Percentiles rank a stretch among this genome's conserved stretches.
phyloP scores from a whole-genome alignment of 345 rosid species.

The Salix caprea region DNA sequence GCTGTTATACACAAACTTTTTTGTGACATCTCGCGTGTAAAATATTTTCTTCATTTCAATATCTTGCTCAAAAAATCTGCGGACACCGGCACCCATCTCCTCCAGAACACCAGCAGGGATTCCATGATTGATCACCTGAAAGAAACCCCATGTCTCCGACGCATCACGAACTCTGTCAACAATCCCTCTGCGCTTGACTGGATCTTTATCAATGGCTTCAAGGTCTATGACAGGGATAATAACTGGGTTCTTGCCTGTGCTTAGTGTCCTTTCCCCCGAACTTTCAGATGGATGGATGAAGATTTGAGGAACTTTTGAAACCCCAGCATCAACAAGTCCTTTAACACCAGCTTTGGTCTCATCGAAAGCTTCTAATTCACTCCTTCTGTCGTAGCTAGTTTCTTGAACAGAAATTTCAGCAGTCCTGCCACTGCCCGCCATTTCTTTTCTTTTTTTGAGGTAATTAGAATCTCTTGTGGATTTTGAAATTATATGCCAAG shows the following conservation, averaged over 20 bases:
- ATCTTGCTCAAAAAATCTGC: conserved; percentile 19
- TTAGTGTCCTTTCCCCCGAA: background rate
- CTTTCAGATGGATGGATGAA: conserved; percentile 2
- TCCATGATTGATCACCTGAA: conserved; percentile 19
- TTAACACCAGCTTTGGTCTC: conserved; percentile 19
- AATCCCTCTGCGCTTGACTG: conserved; percentile 3
- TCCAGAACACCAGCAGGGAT: conserved; percentile 8
- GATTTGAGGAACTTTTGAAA: conserved; percentile 11
- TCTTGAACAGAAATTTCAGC: background rate
- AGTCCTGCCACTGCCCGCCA: background rate
- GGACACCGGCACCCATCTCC: conserved; percentile 5
- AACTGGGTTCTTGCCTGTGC: background rate
- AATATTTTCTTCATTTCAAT: conserved; percentile 12
- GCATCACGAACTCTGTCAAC: conserved; percentile 15
- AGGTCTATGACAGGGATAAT: conserved; percentile 14
- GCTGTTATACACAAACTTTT: conserved; percentile 14
- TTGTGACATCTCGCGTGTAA: conserved; percentile 3
- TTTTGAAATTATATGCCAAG: background rate
- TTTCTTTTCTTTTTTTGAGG: background rate
- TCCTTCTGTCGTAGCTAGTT: background rate
- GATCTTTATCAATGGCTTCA: conserved; percentile 7
- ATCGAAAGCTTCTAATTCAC: conserved; percentile 17
- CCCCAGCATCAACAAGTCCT: conserved; percentile 20
- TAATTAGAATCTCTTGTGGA: background rate
- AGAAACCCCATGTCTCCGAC: conserved; percentile 20